Evolutionary conservation across 176 grass and related monocot genomes (phyloP), one percentile per base, ranked within the genome.

Genomic region (Calamus simplicifolius): DNA sequence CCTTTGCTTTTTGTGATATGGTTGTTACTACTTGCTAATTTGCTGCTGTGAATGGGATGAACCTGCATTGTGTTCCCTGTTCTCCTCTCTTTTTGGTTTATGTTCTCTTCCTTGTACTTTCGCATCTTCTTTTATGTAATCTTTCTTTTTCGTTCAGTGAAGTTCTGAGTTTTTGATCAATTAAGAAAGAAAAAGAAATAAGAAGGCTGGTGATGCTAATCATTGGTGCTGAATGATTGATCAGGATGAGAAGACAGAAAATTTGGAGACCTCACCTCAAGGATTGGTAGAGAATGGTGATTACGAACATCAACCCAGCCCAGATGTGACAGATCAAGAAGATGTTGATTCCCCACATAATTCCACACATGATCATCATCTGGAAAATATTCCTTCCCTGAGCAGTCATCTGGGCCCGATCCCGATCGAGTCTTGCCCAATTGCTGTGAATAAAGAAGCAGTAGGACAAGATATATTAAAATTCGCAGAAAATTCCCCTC

Each of bases 161-260:
- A 43, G 12, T 43, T 43, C 10, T 43, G 35, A 35, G 1, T 23
- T 23, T 23, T 23, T 23, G 28, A 5, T 35, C 6, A 35, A 35
- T 35, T 1, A 35, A 35, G 8, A 35, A 35, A 35, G 30, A 35
- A 6, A 35, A 35, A 7, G 8, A 8, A 35, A 6, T 8, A 35
- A 43, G 31, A 43, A 43, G 35, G 35, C 1, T 43, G 31, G 27
- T 52, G 19, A 35, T 61, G 65, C 49, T 76, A 28, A 76, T 56
- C 52, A 54, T 60, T n/a, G 57, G 66, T 82, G 71, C 66, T 73
- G 66, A 67, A 68, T 77, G 19, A 72, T 77, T 81, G 73, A 72
- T 76, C 58, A 72, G 79, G 73, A 77, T 66, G 77, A 73, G 57
- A 77, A 74, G 28, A 51, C 27, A 59, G 67, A 80, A 56, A 50